These are phyloP conservation scores for Fomitopsis schrenkii DNA, from an alignment of 1,284 basidiomycete species.

Conservation along the genomic window DNA sequence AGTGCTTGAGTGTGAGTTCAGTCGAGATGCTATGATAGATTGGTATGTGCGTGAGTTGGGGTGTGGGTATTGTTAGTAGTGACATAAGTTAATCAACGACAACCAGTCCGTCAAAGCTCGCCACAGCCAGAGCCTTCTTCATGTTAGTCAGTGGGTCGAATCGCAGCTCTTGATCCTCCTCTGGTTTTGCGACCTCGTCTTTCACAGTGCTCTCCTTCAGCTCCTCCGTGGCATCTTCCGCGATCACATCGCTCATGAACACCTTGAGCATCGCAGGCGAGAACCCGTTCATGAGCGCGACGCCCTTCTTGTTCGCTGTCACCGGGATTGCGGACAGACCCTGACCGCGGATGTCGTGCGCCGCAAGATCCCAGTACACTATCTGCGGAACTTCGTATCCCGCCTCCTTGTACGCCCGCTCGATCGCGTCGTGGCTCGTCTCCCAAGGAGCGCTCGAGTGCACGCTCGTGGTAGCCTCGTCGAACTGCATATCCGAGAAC, in stretches of 20 bases:
- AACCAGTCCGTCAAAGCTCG: background rate
- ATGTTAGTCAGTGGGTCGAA: background rate
- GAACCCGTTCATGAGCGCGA: slow-evolving; percentile 66
- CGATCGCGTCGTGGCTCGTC: slow-evolving; percentile 58
- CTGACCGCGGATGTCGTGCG: background rate
- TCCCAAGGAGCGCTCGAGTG: slow-evolving; percentile 34
- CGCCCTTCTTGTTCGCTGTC: slow-evolving; percentile 47
- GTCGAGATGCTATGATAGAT: no score
- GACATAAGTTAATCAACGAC: background rate
- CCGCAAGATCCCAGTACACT: slow-evolving; percentile 54
- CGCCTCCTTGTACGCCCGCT: slow-evolving; percentile 46
- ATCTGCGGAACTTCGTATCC: slow-evolving; percentile 70
- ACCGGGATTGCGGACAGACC: slow-evolving; percentile 38
- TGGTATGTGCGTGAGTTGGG: background rate
- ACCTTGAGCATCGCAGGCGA: slow-evolving; percentile 68
- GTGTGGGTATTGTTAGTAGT: no score
- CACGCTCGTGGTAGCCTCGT: slow-evolving; percentile 27
- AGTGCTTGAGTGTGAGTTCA: no score
- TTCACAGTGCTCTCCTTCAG: slow-evolving; percentile 16
- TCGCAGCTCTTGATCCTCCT: background rate
- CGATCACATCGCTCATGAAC: slow-evolving; percentile 54
- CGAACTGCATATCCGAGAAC: slow-evolving; percentile 79
- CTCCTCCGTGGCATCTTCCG: slow-evolving; percentile 22
- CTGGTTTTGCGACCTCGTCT: background rate
- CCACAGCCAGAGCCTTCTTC: background rate